Percentiles rank a stretch among this genome's conserved stretches.
Evolutionary conservation across 2,329 filamentous ascomycete genomes (phyloP).

Genomic region (Ophiostoma fasciatum): DNA sequence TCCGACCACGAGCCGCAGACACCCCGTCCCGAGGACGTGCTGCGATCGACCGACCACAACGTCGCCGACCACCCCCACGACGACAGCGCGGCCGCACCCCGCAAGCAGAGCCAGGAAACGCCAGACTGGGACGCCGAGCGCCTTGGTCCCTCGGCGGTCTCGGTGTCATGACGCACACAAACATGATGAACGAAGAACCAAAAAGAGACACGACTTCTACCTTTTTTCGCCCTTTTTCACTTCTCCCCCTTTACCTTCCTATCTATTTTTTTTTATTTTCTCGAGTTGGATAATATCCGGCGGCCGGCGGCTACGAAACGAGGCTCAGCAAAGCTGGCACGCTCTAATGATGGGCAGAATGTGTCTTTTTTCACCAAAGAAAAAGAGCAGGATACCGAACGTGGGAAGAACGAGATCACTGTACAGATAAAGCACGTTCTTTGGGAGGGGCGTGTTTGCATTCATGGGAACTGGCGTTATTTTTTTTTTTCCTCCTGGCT

Average conservation of each 20-base stretch:
- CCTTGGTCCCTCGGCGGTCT: constrained; percentile 5
- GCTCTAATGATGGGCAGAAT: constrained; percentile 3
- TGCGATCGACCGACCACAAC: constrained; percentile 1
- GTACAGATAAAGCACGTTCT: constrained; percentile 4
- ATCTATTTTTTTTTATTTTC: not conserved
- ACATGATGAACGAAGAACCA: not conserved
- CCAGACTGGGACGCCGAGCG: too few relatives aligned
- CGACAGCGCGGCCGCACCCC: too few relatives aligned
- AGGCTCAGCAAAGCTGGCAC: too few relatives aligned
- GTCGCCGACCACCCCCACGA: constrained; percentile 1
- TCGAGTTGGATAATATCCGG: too few relatives aligned
- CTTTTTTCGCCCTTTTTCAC: not conserved
- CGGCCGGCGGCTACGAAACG: too few relatives aligned
- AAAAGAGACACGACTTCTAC: too few relatives aligned
- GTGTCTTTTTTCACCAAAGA: not conserved
- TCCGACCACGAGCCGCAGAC: constrained; percentile 11
- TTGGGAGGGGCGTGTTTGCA: not conserved
- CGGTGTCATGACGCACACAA: constrained; percentile 4
- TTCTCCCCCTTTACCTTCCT: not conserved
- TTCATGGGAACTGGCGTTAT: constrained; percentile 2
- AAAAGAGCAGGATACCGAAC: not conserved
- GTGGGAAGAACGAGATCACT: not conserved
- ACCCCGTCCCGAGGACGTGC: constrained; percentile 6
- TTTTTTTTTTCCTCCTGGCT: not conserved
- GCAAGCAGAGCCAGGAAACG: too few relatives aligned